Conservation (phyloP, 768 basidiomycete genomes). For the Vararia minispora region DNA sequence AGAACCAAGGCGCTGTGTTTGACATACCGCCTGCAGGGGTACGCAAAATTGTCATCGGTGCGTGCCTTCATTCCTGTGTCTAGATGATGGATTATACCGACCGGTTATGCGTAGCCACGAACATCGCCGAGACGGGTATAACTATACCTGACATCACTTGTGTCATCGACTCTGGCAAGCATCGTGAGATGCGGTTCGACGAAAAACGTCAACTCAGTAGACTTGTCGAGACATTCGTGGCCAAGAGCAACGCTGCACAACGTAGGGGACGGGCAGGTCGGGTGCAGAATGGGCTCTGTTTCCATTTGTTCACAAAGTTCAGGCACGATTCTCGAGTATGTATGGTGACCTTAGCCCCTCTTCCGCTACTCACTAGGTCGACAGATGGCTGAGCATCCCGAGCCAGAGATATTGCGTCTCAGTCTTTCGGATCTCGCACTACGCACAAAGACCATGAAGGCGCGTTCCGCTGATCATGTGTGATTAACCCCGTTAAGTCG, state of each 20-base stretch:
- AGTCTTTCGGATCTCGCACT: conserved; percentile 87
- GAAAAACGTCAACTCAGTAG: conserved; percentile 95
- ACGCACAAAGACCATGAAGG: conserved; percentile 89
- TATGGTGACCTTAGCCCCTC: background rate
- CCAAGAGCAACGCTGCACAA: conserved; percentile 85
- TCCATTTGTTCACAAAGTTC: conserved; percentile 88
- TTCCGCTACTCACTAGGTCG: background rate
- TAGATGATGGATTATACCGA: background rate
- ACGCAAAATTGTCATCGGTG: conserved; percentile 92
- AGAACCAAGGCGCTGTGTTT: conserved; percentile 85
- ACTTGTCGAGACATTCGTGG: conserved; percentile 83
- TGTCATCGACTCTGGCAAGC: conserved; percentile 90
- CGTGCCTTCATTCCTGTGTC: conserved; percentile 14
- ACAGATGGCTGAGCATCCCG: conserved; percentile 80
- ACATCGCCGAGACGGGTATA: conserved; percentile 94
- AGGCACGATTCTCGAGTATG: conserved; percentile 71
- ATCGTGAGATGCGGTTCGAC: conserved; percentile 94
- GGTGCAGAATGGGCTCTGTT: conserved; percentile 81
- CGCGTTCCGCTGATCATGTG: too few species aligned
- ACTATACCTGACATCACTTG: conserved; percentile 98
- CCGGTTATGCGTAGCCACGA: conserved; percentile 46
- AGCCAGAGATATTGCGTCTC: conserved; percentile 91
- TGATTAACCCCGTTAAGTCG: too few species aligned
- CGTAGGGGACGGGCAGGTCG: conserved; percentile 86
- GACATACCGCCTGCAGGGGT: conserved; percentile 71